These are phyloP conservation scores for Carpinus viminea DNA, from an alignment of 306 rosid genomes.

Conservation along the genomic window DNA sequence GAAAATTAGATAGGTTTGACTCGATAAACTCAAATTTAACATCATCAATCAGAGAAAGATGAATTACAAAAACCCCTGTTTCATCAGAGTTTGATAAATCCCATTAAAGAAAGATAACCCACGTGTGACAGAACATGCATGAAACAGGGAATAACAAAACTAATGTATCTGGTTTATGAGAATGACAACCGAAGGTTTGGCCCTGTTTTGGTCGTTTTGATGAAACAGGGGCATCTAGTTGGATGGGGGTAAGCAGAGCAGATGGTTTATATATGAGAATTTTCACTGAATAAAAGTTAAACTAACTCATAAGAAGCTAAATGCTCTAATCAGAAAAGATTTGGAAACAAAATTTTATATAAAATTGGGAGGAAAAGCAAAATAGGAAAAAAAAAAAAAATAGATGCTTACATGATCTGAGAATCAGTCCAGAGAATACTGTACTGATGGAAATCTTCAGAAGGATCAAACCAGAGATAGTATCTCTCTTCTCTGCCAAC, in stretches of 20 bases:
- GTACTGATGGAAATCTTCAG: slow-evolving; percentile 84
- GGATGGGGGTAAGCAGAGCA: slow-evolving; percentile 7
- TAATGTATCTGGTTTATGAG: no score
- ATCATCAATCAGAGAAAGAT: no score
- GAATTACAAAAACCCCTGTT: no score
- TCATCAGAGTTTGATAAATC: no score
- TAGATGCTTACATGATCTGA: slow-evolving; percentile 74
- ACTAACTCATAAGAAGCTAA: neutral
- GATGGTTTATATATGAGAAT: slow-evolving; percentile 7
- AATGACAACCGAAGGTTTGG: slow-evolving; percentile 3
- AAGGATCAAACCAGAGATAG: slow-evolving; percentile 91
- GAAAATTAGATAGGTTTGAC: slow-evolving; percentile 17
- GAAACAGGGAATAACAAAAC: no score
- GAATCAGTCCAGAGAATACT: slow-evolving; percentile 85
- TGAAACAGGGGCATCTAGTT: slow-evolving; percentile 41
- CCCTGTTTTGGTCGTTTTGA: slow-evolving; percentile 35
- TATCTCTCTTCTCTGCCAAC: slow-evolving; percentile 92
- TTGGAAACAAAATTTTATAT: neutral
- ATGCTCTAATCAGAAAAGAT: neutral
- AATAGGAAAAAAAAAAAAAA: no score
- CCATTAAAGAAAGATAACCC: no score
- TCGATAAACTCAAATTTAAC: neutral
- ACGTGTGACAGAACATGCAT: no score
- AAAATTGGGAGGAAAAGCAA: no score
- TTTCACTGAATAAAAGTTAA: slow-evolving; percentile 16